Base-by-base conservation (phyloP, 2,329 filamentous ascomycete species). In the Hymenoscyphus occultus region DNA sequence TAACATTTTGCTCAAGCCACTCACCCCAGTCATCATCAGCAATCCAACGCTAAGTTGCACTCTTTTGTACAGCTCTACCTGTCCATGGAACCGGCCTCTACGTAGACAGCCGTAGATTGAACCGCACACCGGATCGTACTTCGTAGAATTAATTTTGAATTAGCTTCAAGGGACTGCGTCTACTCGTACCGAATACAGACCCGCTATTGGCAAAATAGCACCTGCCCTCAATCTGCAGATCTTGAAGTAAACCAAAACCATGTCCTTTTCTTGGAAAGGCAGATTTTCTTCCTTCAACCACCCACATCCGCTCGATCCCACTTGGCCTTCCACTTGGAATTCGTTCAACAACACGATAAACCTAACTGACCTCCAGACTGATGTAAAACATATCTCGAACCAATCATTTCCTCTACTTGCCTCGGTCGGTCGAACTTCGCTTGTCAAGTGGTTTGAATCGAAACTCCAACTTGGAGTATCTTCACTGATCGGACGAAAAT, bases 1-100 rank as follows among this genome's bases (percentile, higher is more conserved):
- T 4, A 54, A 28, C 28, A 54, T 54, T 54, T 54, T 19, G 48
- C 22, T 13, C 19, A 54, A 28, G 19, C 48, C 45, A 10, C 16
- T 10, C 42, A 45, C n/a, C 45, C 45, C 45, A 54, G 48, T 28
- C 19, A 54, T 54, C 48, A 22, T 28, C 48, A 13, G 48, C 61
- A 60, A 35, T 39, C 13, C 48, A 28, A n/a, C 61, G 62, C 42
- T 39, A 22, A 35, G 64, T 69, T 67, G 65, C 65, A 60, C 62
- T 54, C 61, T 58, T 64, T 66, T 58, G 16, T 66, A 12, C 31
- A 14, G n/a, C 40, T 54, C 57, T 40, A 10, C 31, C 16, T 56
- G 31, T 62, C 61, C 39, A n/a, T 54, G 48, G 48, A 54, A 54
- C 22, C 48, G 22, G 48, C 48, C 22, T 28, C 28, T 28, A 28